Base-by-base conservation (phyloP, 2,329 filamentous ascomycete genomes). In the Uncinocarpus reesii region DNA sequence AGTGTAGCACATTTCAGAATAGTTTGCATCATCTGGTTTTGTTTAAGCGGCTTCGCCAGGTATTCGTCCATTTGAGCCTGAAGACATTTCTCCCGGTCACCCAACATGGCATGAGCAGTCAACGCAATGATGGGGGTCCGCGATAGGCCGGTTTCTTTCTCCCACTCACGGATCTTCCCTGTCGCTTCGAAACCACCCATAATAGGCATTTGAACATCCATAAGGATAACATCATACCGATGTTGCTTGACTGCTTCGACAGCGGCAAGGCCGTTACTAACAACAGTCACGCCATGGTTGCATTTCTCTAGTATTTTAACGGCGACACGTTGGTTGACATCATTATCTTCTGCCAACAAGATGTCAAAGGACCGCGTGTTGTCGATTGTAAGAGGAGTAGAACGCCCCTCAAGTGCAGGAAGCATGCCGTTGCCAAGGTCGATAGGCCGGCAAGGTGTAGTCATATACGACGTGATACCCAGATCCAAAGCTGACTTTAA, bases 121-220 rank as follows among this genome's bases (percentile, higher is more conserved):
- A 98, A 77, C 1, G 92, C 92, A 59, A 98, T 95, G 61, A 98
- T 95, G 11, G 92, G 92, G 8, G 90, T 95, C 45, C 90, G 79
- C 50, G 86, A 81, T 28, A 86, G 77, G 48, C 82, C 83, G 57
- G 86, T 79, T 55, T 82, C 84, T 52, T 83, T 81, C 66, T 98
- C 92, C 65, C 90, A 96, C 65, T 95, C 88, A 60, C 92, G 81
- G 57, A 98, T 98, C 72, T 95, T 95, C 57, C 82, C 86, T 3
- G 92, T 98, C 11, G 92, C 89, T 69, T 98, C 92, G 63, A 98
- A 96, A 37, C 92, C 92, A 63, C 92, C 92, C 89, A 96, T 96
- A 60, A 96, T 85, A n/a, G 92, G 92, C 92, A 98, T 98, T 65
- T 96, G 92, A 15, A 98, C 92, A 63, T 98, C 92, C 92, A 98